Evolutionary conservation across 768 basidiomycete genomes (phyloP).

Genomic region (Mycena capillaripes): DNA sequence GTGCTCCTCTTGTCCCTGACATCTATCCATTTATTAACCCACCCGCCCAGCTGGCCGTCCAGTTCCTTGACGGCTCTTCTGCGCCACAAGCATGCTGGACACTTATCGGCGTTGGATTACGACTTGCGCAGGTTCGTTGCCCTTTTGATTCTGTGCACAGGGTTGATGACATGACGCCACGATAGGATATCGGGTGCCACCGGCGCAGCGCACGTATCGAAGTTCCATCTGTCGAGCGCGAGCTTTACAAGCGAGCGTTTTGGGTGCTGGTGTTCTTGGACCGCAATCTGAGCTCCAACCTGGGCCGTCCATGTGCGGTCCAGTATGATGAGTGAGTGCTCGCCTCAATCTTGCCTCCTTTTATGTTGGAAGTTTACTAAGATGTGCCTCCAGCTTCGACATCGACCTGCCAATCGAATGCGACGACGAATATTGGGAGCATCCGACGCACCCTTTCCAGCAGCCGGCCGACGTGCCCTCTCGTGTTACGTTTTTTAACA

Average conservation of each 20-base stretch:
- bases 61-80: constrained; percentile 68
- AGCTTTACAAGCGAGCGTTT: constrained; percentile 82
- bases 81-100: constrained; percentile 78
- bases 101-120: constrained; percentile 61
- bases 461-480: constrained; percentile 74
- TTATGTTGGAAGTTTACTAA: too few relatives aligned
- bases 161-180: background rate
- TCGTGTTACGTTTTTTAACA: constrained; percentile 66
- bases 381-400: constrained; percentile 84
- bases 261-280: constrained; percentile 61
- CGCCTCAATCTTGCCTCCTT: too few relatives aligned
- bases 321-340: constrained; percentile 50
- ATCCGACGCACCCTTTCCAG: constrained; percentile 65
- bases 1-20: too few relatives aligned
- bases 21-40: background rate
- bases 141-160: constrained; percentile 54
- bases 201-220: constrained; percentile 44
- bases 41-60: constrained; percentile 59
- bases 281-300: constrained; percentile 58
- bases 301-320: constrained; percentile 60
- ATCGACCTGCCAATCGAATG: constrained; percentile 73
- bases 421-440: constrained; percentile 81
- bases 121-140: constrained; percentile 45
- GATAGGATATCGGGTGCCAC: constrained; percentile 23
- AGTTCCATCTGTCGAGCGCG: constrained; percentile 66